Evolutionary conservation across 306 rosid species (phyloP).

Genomic region (Mucuna pruriens): DNA sequence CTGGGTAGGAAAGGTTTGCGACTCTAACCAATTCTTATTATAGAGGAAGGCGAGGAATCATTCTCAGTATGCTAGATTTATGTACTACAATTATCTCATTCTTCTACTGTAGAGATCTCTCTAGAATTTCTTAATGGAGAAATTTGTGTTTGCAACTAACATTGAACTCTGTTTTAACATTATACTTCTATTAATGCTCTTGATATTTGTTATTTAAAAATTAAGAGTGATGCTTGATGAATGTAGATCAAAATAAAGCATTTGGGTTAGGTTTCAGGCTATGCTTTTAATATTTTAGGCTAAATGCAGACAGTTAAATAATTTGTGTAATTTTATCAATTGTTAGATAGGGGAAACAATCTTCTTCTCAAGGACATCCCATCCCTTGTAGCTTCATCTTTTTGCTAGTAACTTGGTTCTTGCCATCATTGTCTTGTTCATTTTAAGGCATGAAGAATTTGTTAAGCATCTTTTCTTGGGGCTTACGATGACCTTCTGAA

Average conservation of each 20-base stretch:
- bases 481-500: slow-evolving; percentile 5
- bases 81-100: background rate
- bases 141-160: slow-evolving; percentile 14
- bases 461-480: slow-evolving; percentile 1
- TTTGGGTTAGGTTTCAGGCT: slow-evolving; percentile 43
- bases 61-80: slow-evolving; percentile 67
- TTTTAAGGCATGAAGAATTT: slow-evolving; percentile 9
- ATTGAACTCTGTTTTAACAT: slow-evolving; percentile 10
- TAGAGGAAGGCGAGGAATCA: slow-evolving; percentile 79
- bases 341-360: slow-evolving; percentile 26
- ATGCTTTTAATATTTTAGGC: background rate
- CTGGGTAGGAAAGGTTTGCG: slow-evolving; percentile 93
- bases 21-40: slow-evolving; percentile 87
- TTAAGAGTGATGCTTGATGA: slow-evolving; percentile 28
- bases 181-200: background rate
- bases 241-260: slow-evolving; percentile 4
- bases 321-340: background rate
- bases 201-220: slow-evolving; percentile 43
- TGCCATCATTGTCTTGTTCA: background rate
- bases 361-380: background rate
- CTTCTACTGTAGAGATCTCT: background rate
- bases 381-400: background rate
- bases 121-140: background rate
- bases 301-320: background rate
- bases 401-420: background rate